phyloP scores from a whole-genome alignment of 768 basidiomycete genomes.

The Suillus placidus region DNA sequence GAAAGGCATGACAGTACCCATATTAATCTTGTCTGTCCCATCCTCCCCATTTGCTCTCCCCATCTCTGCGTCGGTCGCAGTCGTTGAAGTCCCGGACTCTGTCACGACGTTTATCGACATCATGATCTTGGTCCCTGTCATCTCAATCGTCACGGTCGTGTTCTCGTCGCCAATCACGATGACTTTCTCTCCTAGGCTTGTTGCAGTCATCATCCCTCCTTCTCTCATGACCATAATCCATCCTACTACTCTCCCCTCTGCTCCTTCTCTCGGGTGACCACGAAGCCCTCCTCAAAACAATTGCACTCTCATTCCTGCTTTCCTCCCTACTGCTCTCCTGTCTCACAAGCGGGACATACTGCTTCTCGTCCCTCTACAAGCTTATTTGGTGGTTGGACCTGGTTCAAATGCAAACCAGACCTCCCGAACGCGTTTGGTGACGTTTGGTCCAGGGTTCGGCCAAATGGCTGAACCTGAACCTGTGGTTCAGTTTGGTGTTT shows the following conservation, averaged over 20 bases:
- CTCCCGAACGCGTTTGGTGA: too few species aligned
- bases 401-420: too few species aligned
- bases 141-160: slow-evolving; percentile 36
- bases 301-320: too few species aligned
- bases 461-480: too few species aligned
- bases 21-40: too few species aligned
- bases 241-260: slow-evolving; percentile 15
- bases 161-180: slow-evolving; percentile 31
- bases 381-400: too few species aligned
- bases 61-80: too few species aligned
- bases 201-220: slow-evolving; percentile 17
- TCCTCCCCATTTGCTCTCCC: too few species aligned
- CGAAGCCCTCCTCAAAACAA: slow-evolving; percentile 52
- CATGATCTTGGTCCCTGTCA: slow-evolving; percentile 15
- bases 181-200: slow-evolving; percentile 9
- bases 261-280: slow-evolving; percentile 45
- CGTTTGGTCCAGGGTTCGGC: too few species aligned
- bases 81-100: too few species aligned
- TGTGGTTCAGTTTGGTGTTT: too few species aligned
- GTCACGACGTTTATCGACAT: slow-evolving; percentile 25
- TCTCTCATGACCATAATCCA: slow-evolving; percentile 19
- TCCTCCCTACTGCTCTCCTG: slow-evolving; percentile 51
- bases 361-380: slow-evolving; percentile 68
- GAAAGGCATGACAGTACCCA: too few species aligned
- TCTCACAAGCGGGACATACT: slow-evolving; percentile 83